Evolutionary conservation across 495 filamentous ascomycete genomes (phyloP).

Genomic region (Parathielavia appendiculata): DNA sequence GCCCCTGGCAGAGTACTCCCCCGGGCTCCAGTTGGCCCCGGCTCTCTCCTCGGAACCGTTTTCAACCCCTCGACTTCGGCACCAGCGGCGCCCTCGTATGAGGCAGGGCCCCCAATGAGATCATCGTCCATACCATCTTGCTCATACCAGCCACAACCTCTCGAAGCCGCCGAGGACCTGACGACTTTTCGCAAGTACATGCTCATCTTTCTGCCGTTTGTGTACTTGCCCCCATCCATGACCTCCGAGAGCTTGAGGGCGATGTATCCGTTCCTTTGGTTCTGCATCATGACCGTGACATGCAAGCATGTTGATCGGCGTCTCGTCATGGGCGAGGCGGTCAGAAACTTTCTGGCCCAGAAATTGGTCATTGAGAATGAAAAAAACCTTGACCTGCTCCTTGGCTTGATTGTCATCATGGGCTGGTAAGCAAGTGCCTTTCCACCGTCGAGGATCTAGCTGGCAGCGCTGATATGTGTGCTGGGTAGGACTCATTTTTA

Average conservation of each 20-base stretch:
- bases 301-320: conserved; percentile 21
- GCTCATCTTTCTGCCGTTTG: conserved; percentile 32
- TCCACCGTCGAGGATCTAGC: neutral
- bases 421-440: conserved; percentile 37
- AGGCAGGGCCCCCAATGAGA: neutral
- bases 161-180: conserved; percentile 31
- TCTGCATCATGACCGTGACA: conserved; percentile 48
- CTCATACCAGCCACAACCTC: conserved; percentile 22
- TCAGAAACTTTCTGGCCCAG: conserved; percentile 43
- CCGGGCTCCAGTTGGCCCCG: neutral
- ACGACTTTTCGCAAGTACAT: conserved; percentile 31
- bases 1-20: neutral
- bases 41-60: neutral
- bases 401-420: conserved; percentile 47
- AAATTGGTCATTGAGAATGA: conserved; percentile 45
- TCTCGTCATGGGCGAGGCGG: conserved; percentile 25
- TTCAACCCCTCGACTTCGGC: conserved; percentile 4
- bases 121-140: conserved; percentile 12
- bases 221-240: conserved; percentile 39
- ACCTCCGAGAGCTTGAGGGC: conserved; percentile 45
- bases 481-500: conserved; percentile 13
- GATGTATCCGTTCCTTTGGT: conserved; percentile 49
- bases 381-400: conserved; percentile 52
- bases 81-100: neutral
- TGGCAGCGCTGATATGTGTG: conserved; percentile 1